Base-by-base conservation (phyloP, 2,329 filamentous ascomycete genomes). In the Colletotrichum tanaceti region DNA sequence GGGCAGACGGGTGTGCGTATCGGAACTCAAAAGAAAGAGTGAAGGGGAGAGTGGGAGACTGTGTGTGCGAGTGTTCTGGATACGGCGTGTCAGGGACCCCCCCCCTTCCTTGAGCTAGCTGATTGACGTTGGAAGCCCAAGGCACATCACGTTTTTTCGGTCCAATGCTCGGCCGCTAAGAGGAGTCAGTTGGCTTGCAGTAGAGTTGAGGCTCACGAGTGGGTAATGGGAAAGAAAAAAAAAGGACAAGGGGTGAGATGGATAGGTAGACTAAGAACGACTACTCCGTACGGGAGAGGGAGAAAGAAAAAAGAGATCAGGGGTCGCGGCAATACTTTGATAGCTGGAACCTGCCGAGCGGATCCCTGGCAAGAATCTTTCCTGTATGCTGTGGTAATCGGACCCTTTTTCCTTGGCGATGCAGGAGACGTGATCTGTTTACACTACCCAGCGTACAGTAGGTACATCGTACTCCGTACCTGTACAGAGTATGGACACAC, bases 111-210 rank as follows among this genome's bases (percentile, higher is more conserved):
- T 54, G 52, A 41, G n/a, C 18, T 22, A 41, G 11, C 13, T 22
- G 59, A n/a, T 57, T 58, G 58, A 66, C 58, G 50, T 50, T 24
- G 61, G 44, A 22, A 32, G 28, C 28, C 28, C 28, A 32, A 32
- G 28, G 28, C 61, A 20, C 54, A 59, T 65, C 62, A 54, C 49
- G 14, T 43, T 58, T 59, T 28, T 13, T 69, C 66, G 66, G 66
- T 61, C 54, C 55, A 69, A 69, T 69, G 43, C 66, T 69, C 66
- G 66, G 66, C 62, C 66, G 52, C 66, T 66, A 69, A 57, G 66
- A 66, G 62, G 66, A 44, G 66, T 57, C 62, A 41, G 43, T 32
- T 7, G 28, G 7, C 28, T 7, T 32, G 28, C 28, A 24, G 41
- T 38, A 28, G 28, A 54, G 46, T 28, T 49, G 44, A 58, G 54